Percentiles rank a stretch among this genome's conserved stretches.
Evolutionary conservation across 2,329 filamentous ascomycete species (phyloP).

Genomic region (Fusarium armeniacum): DNA sequence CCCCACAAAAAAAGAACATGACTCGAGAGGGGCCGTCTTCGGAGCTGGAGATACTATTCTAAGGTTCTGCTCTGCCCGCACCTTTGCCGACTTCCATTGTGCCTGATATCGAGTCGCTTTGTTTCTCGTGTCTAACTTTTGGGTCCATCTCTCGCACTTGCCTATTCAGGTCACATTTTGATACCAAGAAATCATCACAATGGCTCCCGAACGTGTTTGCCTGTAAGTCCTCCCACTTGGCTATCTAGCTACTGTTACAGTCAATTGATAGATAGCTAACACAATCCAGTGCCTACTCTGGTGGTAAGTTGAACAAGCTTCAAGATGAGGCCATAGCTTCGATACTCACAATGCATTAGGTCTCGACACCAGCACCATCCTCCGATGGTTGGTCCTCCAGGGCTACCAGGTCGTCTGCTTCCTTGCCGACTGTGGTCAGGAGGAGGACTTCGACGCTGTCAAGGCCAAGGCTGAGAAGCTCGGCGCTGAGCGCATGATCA

Average conservation of each 20-base stretch:
- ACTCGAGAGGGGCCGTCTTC: conserved; percentile 8
- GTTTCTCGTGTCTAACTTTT: conserved; percentile 10
- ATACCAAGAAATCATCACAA: conserved; percentile 19
- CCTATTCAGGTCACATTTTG: conserved; percentile 13
- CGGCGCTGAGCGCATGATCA: conserved; percentile 59
- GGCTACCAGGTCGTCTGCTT: conserved; percentile 49
- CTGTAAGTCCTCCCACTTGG: conserved; percentile 34
- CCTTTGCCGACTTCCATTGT: conserved; percentile 8
- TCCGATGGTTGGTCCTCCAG: conserved; percentile 29
- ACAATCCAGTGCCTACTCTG: conserved; percentile 44
- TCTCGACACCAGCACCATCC: conserved; percentile 43
- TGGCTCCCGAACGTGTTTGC: conserved; percentile 44
- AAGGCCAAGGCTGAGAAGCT: conserved; percentile 72
- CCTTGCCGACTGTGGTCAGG: conserved; percentile 76
- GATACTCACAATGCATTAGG: conserved; percentile 29
- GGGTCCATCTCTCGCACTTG: conserved; percentile 17
- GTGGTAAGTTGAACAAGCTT: conserved; percentile 33
- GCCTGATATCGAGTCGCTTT: conserved; percentile 9
- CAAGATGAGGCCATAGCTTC: not conserved
- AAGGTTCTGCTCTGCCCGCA: conserved; percentile 7
- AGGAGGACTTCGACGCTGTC: conserved; percentile 78
- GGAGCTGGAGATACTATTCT: conserved; percentile 20
- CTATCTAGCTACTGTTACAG: not conserved
- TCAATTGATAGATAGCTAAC: conserved; percentile 31
- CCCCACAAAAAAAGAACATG: not conserved